Percentiles rank a stretch among this genome's conserved stretches.
These are phyloP conservation scores for Fulvia fulva DNA, from an alignment of 2,329 filamentous ascomycete species.

Conservation along the genomic window DNA sequence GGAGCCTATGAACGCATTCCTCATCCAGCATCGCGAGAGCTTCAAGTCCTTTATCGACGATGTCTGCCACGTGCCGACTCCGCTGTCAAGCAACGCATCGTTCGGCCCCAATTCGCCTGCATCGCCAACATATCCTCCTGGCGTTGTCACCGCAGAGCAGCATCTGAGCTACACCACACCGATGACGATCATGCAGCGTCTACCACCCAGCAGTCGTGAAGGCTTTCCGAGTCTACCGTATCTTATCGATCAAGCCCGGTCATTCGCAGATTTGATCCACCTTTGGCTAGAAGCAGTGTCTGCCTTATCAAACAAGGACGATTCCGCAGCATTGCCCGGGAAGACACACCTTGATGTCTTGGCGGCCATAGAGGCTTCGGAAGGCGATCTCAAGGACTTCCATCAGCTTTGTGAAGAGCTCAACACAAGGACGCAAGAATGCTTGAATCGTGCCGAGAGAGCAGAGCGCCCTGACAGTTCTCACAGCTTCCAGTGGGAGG, in stretches of 20 bases:
- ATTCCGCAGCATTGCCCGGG: constrained; percentile 15
- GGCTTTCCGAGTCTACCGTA: constrained; percentile 92
- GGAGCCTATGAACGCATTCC: constrained; percentile 94
- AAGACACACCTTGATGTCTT: constrained; percentile 33
- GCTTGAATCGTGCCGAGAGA: constrained; percentile 49
- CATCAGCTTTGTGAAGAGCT: constrained; percentile 48
- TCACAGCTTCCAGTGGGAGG: constrained; percentile 50
- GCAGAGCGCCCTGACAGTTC: constrained; percentile 49
- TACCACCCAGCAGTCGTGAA: constrained; percentile 77
- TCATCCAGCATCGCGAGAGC: constrained; percentile 68
- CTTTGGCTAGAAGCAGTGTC: constrained; percentile 64
- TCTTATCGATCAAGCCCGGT: constrained; percentile 82
- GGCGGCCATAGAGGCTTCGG: constrained; percentile 29
- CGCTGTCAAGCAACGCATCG: constrained; percentile 51
- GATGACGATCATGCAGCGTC: constrained; percentile 77
- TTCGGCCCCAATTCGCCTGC: constrained; percentile 39
- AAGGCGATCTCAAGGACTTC: constrained; percentile 48
- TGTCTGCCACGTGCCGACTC: constrained; percentile 76
- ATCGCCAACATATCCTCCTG: constrained; percentile 25
- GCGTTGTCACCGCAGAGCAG: constrained; percentile 30
- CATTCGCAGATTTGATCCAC: constrained; percentile 77
- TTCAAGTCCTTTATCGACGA: constrained; percentile 86
- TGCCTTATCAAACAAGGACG: constrained; percentile 16
- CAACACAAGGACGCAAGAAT: constrained; percentile 47
- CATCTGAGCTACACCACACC: constrained; percentile 72